Base-by-base conservation (phyloP, 371 early-diverging fungal species). In the Apophysomyces elegans region DNA sequence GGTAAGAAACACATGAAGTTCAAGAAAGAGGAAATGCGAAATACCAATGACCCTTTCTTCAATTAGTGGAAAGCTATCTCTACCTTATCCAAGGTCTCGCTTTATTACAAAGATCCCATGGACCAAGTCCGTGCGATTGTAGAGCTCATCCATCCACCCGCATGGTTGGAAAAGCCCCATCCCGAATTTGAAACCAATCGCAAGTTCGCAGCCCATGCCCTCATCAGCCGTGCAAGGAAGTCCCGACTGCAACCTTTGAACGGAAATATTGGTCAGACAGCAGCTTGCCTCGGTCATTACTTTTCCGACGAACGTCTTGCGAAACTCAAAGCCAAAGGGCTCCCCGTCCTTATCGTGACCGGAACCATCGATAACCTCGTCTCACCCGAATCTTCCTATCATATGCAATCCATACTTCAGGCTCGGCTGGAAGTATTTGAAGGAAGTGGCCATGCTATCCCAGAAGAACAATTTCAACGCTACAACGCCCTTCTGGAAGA, bases 361-460 rank as follows among this genome's bases (percentile, higher is more conserved):
- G 81, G 81, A 4, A 80, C 76, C 7, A 61, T 63, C 50, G 80
- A 82, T 43, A 67, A 76, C 26, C 61, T 79, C 3, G 73, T 79
- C 1, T 61, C 66, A 14, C 73, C 78, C 7, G 68, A 62, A 18
- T 73, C 69, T 14, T 79, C 80, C 0, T 65, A 76, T 56, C 79
- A 75, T 32, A 54, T 82, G 59, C 73, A 73, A 16, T 62, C 66
- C 36, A 37, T 71, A 0, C 39, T 79, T 26, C 61, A 80, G 11
- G 56, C 37, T 2, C 61, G 71, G 2, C 67, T 76, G 45, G 75
- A 74, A 41, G 44, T 79, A 11, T 82, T 82, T 60, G 65, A 78
- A 41, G 78, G 78, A 37, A 73, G 76, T 59, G 83, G 83, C 9
- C 83, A 82, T 69, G 78, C 68, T 38, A 74, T 82, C 39, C 77